These are phyloP conservation scores for Gymnopus androsaceus DNA, from an alignment of 1,284 basidiomycete genomes.

Conservation along the genomic window DNA sequence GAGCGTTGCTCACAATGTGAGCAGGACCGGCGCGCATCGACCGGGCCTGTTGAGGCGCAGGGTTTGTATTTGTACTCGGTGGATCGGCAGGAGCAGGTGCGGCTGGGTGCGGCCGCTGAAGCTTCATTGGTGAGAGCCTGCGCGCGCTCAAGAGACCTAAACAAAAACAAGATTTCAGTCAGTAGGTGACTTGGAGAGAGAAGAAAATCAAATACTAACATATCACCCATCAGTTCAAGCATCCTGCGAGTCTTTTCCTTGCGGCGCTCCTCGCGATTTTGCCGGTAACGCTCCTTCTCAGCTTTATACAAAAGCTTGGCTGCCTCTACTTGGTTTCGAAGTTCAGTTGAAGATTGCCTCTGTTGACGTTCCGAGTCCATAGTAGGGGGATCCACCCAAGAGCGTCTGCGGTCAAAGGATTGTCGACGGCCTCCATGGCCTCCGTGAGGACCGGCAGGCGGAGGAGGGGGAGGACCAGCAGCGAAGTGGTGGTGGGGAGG, in stretches of 20 bases:
- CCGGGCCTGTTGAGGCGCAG: not conserved
- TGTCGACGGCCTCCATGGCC: not conserved
- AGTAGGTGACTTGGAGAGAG: not conserved
- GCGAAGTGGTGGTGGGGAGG: slow-evolving; percentile 20
- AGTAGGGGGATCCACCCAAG: not conserved
- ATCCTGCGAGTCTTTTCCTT: slow-evolving; percentile 39
- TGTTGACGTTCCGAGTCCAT: not conserved
- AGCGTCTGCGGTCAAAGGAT: not conserved
- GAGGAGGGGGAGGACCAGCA: slow-evolving; percentile 19
- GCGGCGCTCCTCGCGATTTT: slow-evolving; percentile 53
- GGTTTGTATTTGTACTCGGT: not conserved
- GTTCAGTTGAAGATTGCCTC: slow-evolving; percentile 37
- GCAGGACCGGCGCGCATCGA: slow-evolving; percentile 21
- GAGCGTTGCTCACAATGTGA: slow-evolving; percentile 58
- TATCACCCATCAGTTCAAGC: slow-evolving; percentile 11
- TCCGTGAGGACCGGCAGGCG: slow-evolving; percentile 13
- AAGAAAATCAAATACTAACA: slow-evolving; percentile 6
- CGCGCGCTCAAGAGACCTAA: slow-evolving; percentile 8
- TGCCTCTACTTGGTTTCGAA: slow-evolving; percentile 63
- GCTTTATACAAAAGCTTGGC: slow-evolving; percentile 67
- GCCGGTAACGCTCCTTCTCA: slow-evolving; percentile 68
- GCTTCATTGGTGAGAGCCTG: not conserved
- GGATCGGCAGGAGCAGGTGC: not conserved
- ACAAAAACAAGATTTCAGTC: not conserved
- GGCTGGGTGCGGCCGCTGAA: not conserved